phyloP scores from a whole-genome alignment of 441 rosid genomes.

The Populus hybrid region DNA sequence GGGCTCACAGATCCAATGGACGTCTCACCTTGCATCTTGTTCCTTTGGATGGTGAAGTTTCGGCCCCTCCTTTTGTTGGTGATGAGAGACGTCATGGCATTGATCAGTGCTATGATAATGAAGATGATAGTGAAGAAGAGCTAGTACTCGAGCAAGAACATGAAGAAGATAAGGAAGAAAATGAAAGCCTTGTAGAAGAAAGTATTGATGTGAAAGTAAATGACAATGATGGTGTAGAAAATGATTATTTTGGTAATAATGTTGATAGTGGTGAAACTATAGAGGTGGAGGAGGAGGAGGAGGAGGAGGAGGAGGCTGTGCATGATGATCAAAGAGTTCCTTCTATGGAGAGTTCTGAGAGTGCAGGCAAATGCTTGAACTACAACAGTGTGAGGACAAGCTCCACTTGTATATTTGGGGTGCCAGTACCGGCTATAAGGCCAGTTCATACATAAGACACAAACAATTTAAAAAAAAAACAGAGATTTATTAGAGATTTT shows the following conservation, averaged over 20 bases:
- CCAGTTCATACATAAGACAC: constrained; percentile 46
- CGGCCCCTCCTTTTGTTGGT: neutral
- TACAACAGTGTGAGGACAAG: constrained; percentile 21
- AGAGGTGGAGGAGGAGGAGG: neutral
- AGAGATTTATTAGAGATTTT: no score
- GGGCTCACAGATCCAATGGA: constrained; percentile 46
- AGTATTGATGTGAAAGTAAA: neutral
- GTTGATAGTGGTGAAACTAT: neutral
- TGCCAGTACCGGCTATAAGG: constrained; percentile 55
- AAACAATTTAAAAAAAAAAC: no score
- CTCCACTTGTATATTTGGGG: constrained; percentile 44
- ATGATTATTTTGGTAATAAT: neutral
- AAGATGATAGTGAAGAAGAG: neutral
- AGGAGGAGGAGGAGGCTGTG: neutral
- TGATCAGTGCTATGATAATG: neutral
- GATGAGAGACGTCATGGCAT: neutral
- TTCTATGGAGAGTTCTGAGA: constrained; percentile 23
- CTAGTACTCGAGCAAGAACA: neutral
- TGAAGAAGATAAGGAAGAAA: constrained; percentile 8
- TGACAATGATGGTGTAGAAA: neutral
- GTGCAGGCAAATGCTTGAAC: constrained; percentile 46
- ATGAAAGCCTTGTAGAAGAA: neutral
- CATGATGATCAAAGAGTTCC: constrained; percentile 22
- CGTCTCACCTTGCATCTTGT: constrained; percentile 54
- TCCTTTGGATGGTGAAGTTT: constrained; percentile 29